Conservation (phyloP, 2,329 filamentous ascomycete genomes). For the Leptographium galeiforme region DNA sequence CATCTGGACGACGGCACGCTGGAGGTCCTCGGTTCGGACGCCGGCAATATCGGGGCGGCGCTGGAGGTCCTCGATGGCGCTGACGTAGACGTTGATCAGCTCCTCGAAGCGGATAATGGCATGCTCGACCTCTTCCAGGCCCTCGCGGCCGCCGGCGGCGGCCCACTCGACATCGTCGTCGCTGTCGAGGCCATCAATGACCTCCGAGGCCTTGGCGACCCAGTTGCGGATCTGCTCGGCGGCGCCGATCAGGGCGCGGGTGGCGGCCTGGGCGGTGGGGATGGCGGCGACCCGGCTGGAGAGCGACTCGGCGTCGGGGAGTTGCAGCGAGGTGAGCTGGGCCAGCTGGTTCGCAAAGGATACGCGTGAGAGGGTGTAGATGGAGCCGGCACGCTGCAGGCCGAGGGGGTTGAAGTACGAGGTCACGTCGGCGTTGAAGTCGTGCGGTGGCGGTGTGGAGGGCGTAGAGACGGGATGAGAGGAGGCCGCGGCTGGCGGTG, state of each 20-base stretch:
- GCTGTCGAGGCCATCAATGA: slow-evolving; percentile 77
- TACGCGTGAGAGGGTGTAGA: slow-evolving; percentile 83
- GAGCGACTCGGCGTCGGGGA: slow-evolving; percentile 74
- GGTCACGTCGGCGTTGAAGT: slow-evolving; percentile 36
- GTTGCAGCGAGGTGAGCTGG: slow-evolving; percentile 77
- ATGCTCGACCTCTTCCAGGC: slow-evolving; percentile 57
- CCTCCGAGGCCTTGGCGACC: slow-evolving; percentile 85
- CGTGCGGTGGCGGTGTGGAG: slow-evolving; percentile 14
- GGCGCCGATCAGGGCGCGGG: slow-evolving; percentile 69
- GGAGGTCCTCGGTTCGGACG: slow-evolving; percentile 59
- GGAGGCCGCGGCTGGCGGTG: slow-evolving; percentile 10
- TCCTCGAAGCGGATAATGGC: slow-evolving; percentile 76
- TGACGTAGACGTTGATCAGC: slow-evolving; percentile 82
- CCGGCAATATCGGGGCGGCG: slow-evolving; percentile 58
- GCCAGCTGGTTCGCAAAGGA: slow-evolving; percentile 90
- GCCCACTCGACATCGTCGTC: slow-evolving; percentile 99
- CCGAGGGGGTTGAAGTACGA: slow-evolving; percentile 56
- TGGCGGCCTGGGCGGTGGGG: slow-evolving; percentile 70
- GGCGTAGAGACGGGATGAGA: neutral
- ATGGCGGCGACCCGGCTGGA: slow-evolving; percentile 76
- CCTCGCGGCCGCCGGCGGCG: slow-evolving; percentile 70
- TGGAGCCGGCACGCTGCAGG: slow-evolving; percentile 62
- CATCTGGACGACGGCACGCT: slow-evolving; percentile 72
- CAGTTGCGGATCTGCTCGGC: slow-evolving; percentile 87
- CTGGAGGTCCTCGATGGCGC: slow-evolving; percentile 87